phyloP scores from a whole-genome alignment of 2,329 filamentous ascomycete genomes.

The Nothophoma quercina region DNA sequence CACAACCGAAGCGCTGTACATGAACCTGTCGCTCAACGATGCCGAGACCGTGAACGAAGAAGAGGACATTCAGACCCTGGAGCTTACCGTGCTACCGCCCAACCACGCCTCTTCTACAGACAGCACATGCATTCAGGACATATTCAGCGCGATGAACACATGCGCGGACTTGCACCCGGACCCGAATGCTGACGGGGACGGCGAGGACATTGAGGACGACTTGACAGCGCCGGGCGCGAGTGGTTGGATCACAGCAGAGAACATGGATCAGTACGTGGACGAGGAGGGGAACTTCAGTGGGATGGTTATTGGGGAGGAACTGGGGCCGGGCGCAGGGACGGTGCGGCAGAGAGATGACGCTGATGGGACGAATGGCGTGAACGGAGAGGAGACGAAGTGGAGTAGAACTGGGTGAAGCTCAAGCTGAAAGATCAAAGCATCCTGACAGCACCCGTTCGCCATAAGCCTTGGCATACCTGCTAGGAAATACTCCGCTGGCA shows the following conservation, averaged over 20 bases:
- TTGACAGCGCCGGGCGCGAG: conserved; percentile 73
- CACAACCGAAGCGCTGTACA: conserved; percentile 44
- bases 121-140: conserved; percentile 52
- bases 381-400: conserved; percentile 48
- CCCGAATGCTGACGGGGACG: conserved; percentile 63
- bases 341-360: conserved; percentile 45
- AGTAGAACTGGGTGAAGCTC: conserved; percentile 40
- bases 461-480: background rate
- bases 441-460: too few species aligned
- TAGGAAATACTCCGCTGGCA: background rate
- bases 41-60: conserved; percentile 65
- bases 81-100: conserved; percentile 70
- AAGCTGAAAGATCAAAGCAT: too few species aligned
- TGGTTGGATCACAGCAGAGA: conserved; percentile 91
- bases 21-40: conserved; percentile 56
- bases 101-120: conserved; percentile 33
- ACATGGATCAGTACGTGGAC: conserved; percentile 74
- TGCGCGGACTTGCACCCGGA: conserved; percentile 82
- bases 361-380: conserved; percentile 35
- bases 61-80: conserved; percentile 69
- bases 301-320: conserved; percentile 33
- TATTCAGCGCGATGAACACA: conserved; percentile 74
- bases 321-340: conserved; percentile 50
- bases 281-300: conserved; percentile 50
- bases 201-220: conserved; percentile 56